Base-by-base conservation (phyloP, 345 rosid genomes). In the Lagerstroemia speciosa region DNA sequence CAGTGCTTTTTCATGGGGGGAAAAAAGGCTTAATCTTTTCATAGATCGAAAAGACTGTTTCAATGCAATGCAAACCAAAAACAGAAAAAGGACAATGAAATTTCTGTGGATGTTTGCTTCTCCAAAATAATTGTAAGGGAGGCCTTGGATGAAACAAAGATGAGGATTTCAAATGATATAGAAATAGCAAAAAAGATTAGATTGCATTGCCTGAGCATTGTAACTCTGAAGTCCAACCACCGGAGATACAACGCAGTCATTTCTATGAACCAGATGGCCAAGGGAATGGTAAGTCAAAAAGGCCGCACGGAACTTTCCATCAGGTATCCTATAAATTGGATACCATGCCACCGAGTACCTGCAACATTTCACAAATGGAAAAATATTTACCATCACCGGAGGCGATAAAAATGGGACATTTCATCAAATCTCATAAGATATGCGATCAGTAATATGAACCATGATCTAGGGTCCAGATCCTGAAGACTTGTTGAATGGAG, bases 301-400 rank as follows among this genome's bases (percentile, higher is more conserved):
- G 6, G 87, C 87, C 65, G 89, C 83, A 58, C 81, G 87, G 16
- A 85, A 78, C 66, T 70, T 81, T 53, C 87, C 85, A 70, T 83
- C 84, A n/a, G 89, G 89, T 69, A 85, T 85, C 81, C 80, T 76
- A 69, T 85, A 85, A 55, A 85, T 85, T 17, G 89, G 89, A 72
- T 85, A 85, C 89, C 89, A 85, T 2, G 89, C 87, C n/a, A 85
- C 89, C 20, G 89, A 75, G 67, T 81, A 85, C 89, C 89, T 85
- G 80, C 71, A 81, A 78, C 32, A 20, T 55, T 43, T 22, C 17
- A 58, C 37, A 45, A 10, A 45, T 34, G 31, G 38, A 53, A 15
- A 37, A 20, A 69, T 12, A 34, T 73, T 67, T 10, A 65, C 46
- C 16, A 29, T 30, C 32, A 27, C 63, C 29, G 32, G 63, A 16